Evolutionary conservation across 768 basidiomycete species (phyloP), one percentile per base, ranked within the genome.

Genomic region (Tylopilus sp.): DNA sequence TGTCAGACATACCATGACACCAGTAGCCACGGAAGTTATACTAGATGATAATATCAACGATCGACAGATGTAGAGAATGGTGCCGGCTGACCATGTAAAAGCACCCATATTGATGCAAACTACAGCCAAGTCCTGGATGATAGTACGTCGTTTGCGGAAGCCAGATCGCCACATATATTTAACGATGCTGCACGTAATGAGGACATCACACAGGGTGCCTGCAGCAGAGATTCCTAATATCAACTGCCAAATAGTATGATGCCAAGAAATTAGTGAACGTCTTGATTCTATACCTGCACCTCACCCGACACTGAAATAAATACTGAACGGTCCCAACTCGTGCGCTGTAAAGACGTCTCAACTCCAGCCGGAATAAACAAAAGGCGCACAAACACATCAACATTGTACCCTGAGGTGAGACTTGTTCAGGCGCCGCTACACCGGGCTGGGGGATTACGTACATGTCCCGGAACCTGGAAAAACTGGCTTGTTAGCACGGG

Each of bases 81-180:
- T 3, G 14, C 5, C 8, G 13, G 24, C 48, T 40, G 48, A 59
- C 58, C 54, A 56, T 7, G 57, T 56, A 19, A 58, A 42, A 11
- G 17, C 51, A n/a, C 57, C 51, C 51, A 53, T 58, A 22, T 50
- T 59, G 12, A 56, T 47, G 13, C 46, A 56, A 13, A 59, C 30
- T 24, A 53, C n/a, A 4, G 58, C 58, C 45, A 59, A n/a, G 7
- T 56, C 55, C 16, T 44, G 58, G 14, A 59, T 47, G 13, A 31
- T 37, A n/a, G 29, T 45, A 2, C 51, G 54, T n/a, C 13, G 48
- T 17, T 24, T 52, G 19, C 41, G 54, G 31, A 59, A 53, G 19
- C 48, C 45, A 25, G 58, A 50, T 38, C n/a, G 50, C 58, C 58
- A 59, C 48, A 59, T 37, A 21, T 59, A 59, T 33, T 59, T 59